Evolutionary conservation across 75 land plant genomes (phyloP).

Genomic region (Cunninghamia lanceolata): DNA sequence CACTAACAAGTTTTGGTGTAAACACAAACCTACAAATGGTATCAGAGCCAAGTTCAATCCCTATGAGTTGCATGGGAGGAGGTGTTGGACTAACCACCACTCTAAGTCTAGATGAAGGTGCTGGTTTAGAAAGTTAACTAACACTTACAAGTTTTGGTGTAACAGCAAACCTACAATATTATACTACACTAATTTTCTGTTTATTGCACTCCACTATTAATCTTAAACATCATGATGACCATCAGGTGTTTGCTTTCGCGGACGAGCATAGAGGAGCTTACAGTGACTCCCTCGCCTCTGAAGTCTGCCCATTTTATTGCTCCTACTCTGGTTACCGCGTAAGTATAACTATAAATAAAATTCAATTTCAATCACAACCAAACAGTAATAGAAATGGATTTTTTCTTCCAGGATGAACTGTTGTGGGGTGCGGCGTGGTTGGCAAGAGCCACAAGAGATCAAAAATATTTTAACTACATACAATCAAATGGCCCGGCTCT

Average conservation of each 20-base stretch:
- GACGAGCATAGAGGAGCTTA: constrained; percentile 64
- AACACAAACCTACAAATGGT: too few relatives aligned
- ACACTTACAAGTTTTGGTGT: too few relatives aligned
- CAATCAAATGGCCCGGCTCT: constrained; percentile 13
- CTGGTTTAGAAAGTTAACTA: too few relatives aligned
- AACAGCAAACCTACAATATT: too few relatives aligned
- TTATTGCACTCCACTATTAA: background rate
- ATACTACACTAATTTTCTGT: too few relatives aligned
- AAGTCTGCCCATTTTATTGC: constrained; percentile 89
- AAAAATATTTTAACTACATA: constrained; percentile 24
- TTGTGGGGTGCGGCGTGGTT: constrained; percentile 50
- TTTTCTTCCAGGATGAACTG: constrained; percentile 25
- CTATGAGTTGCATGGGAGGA: too few relatives aligned
- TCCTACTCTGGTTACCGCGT: constrained; percentile 86
- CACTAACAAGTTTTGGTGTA: too few relatives aligned
- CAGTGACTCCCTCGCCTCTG: constrained; percentile 63
- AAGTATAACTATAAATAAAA: background rate
- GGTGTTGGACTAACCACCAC: too few relatives aligned
- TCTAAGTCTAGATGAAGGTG: too few relatives aligned
- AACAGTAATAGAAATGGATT: background rate
- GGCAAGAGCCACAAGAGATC: constrained; percentile 24
- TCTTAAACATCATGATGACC: background rate
- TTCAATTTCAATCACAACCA: too few relatives aligned
- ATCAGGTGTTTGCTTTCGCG: constrained; percentile 67
- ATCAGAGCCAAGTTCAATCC: too few relatives aligned